A percentile compares a stretch with the other conserved stretches of the same genome.
These are phyloP conservation scores for Eucalyptus polyanthemos DNA, from an alignment of 345 rosid species.

Conservation along the genomic window DNA sequence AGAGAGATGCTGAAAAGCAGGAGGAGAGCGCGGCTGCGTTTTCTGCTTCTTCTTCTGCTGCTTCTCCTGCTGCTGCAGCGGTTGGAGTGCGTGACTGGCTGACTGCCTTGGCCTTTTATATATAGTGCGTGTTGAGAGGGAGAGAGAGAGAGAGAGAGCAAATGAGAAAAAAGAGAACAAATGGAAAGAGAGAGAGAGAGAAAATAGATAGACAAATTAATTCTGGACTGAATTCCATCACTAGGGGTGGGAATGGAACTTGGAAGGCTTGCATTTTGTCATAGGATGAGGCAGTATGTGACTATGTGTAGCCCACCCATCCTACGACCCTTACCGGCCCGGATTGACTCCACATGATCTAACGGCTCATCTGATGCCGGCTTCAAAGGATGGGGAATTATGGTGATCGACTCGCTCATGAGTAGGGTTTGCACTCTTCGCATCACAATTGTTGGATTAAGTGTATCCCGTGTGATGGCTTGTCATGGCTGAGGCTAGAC, in stretches of 20 bases:
- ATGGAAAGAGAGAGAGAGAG: no score
- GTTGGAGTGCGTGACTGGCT: background rate
- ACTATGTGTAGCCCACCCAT: background rate
- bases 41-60: background rate
- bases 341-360: accelerated
- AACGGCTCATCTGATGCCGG: accelerated
- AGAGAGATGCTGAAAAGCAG: background rate
- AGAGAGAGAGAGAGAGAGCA: background rate
- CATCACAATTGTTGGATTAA: background rate
- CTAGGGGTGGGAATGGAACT: background rate
- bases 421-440: accelerated
- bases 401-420: accelerated
- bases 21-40: background rate
- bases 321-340: accelerated
- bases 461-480: accelerated
- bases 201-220: accelerated
- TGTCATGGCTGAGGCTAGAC: accelerated
- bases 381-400: accelerated
- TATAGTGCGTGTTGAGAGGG: background rate
- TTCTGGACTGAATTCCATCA: background rate
- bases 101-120: background rate
- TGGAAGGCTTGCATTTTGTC: background rate
- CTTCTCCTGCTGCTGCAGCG: background rate
- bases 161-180: no score
- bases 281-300: accelerated